Percentiles rank a stretch among this genome's conserved stretches.
Conservation (phyloP, 345 rosid genomes). For the Cardamine occulta region DNA sequence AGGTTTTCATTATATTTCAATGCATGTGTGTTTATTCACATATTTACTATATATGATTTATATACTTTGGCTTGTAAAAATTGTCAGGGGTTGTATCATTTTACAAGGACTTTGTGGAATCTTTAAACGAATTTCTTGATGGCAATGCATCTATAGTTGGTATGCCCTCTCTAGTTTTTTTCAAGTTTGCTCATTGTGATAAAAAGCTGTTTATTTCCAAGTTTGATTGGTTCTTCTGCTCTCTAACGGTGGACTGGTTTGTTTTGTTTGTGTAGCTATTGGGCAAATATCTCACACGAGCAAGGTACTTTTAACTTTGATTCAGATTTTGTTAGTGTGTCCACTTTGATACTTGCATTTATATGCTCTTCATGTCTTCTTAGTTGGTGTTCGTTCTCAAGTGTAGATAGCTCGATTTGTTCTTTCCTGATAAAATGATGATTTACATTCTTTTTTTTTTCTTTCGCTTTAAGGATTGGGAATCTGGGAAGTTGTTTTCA, state of each 20-base stretch:
- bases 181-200: background rate
- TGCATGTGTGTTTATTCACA: background rate
- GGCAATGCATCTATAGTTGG: conserved; percentile 69
- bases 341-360: conserved; percentile 14
- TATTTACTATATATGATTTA: background rate
- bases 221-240: conserved; percentile 15
- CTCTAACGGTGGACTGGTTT: conserved; percentile 24
- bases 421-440: conserved; percentile 1
- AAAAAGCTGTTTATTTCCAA: background rate
- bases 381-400: background rate
- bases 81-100: conserved; percentile 65
- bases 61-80: conserved; percentile 7
- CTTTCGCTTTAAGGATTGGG: conserved; percentile 60
- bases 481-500: conserved; percentile 65
- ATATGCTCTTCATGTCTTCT: background rate
- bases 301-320: conserved; percentile 54
- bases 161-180: conserved; percentile 19
- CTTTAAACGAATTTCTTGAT: conserved; percentile 62
- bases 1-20: conserved; percentile 45
- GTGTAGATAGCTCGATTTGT: background rate
- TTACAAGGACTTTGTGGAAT: conserved; percentile 82
- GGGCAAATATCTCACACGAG: conserved; percentile 73
- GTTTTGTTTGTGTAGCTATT: conserved; percentile 50
- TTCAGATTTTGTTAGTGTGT: background rate
- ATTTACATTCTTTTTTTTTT: background rate